Conservation (phyloP, 2,329 filamentous ascomycete species). For the Fusarium dimerum region DNA sequence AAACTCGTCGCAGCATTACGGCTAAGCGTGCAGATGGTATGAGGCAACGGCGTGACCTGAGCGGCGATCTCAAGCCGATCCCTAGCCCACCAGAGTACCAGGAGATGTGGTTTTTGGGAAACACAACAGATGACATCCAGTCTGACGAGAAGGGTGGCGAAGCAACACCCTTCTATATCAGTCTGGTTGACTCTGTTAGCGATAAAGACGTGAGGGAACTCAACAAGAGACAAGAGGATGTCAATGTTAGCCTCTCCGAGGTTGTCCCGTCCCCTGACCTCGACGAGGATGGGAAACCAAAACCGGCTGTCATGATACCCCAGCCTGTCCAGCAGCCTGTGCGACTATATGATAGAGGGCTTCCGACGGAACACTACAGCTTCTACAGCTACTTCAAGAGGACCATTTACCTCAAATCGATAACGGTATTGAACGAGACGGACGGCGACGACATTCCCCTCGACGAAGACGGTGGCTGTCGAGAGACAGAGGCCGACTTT, state of each 20-base stretch:
- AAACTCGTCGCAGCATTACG: slow-evolving; percentile 27
- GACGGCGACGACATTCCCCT: slow-evolving; percentile 43
- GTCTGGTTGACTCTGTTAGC: slow-evolving; percentile 57
- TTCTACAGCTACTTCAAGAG: slow-evolving; percentile 94
- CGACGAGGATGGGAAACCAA: slow-evolving; percentile 70
- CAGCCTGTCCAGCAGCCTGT: slow-evolving; percentile 74
- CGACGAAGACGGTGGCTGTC: slow-evolving; percentile 57
- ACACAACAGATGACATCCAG: slow-evolving; percentile 76
- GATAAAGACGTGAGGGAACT: slow-evolving; percentile 32
- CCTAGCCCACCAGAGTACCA: slow-evolving; percentile 61
- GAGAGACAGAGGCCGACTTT: slow-evolving; percentile 53
- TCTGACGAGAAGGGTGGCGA: slow-evolving; percentile 75
- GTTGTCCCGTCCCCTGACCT: slow-evolving; percentile 65
- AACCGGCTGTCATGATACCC: slow-evolving; percentile 71
- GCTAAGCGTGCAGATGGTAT: slow-evolving; percentile 25
- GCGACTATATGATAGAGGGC: slow-evolving; percentile 80
- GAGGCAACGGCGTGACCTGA: slow-evolving; percentile 20
- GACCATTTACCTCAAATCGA: slow-evolving; percentile 75
- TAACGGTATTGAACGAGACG: slow-evolving; percentile 48
- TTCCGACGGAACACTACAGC: slow-evolving; percentile 82
- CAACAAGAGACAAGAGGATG: slow-evolving; percentile 22
- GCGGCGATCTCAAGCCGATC: slow-evolving; percentile 45
- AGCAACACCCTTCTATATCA: slow-evolving; percentile 86
- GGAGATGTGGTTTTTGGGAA: slow-evolving; percentile 81
- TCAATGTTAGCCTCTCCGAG: slow-evolving; percentile 32